Conservation (phyloP, 73 alveolate genomes). For the Tetrahymena thermophila region DNA sequence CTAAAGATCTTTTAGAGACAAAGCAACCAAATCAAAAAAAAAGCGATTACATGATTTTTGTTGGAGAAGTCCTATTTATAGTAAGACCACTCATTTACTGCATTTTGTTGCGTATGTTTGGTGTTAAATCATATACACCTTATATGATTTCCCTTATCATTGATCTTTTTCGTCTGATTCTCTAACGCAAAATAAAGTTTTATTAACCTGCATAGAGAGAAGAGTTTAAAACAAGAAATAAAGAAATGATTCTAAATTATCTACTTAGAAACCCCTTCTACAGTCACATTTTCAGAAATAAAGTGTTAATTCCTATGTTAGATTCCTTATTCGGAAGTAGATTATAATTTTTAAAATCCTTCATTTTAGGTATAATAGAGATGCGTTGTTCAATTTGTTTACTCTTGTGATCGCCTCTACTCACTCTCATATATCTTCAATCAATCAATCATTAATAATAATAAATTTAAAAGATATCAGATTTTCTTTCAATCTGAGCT, state of each 20-base stretch:
- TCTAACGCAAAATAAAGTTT: background rate
- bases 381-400: background rate
- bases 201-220: background rate
- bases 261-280: background rate
- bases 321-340: background rate
- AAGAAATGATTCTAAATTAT: background rate
- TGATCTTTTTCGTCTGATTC: background rate
- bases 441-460: too few species aligned
- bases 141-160: background rate
- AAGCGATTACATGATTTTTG: background rate
- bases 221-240: background rate
- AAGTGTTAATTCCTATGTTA: background rate
- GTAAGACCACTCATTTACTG: background rate
- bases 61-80: background rate
- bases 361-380: background rate
- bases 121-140: background rate
- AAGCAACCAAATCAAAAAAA: background rate
- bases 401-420: background rate
- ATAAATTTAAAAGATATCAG: background rate
- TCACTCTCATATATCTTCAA: background rate
- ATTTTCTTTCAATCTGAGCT: background rate
- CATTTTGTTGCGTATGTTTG: background rate
- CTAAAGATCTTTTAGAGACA: background rate
- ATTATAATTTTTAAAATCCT: background rate
- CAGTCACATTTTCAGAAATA: background rate